Evolutionary conservation across 2,329 filamentous ascomycete species (phyloP).

Genomic region (Xylariaceae sp.): DNA sequence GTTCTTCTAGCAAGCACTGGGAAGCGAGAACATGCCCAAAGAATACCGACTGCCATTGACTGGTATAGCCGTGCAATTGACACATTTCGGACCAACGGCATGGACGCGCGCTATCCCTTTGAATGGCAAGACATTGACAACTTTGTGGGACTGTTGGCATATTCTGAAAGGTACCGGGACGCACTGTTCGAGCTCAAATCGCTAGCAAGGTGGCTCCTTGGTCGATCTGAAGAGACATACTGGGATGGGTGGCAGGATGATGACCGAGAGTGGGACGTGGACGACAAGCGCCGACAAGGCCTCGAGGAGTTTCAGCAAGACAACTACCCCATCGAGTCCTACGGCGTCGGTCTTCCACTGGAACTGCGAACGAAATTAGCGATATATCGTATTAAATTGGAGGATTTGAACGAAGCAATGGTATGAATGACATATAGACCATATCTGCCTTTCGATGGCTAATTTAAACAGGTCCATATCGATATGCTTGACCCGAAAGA

Average conservation of each 20-base stretch:
- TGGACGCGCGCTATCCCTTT: conserved; percentile 34
- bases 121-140: conserved; percentile 82
- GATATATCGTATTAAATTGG: conserved; percentile 71
- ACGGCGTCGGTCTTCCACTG: conserved; percentile 70
- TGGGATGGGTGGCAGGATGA: conserved; percentile 73
- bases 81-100: conserved; percentile 31
- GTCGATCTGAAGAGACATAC: conserved; percentile 65
- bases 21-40: conserved; percentile 35
- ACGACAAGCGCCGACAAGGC: conserved; percentile 61
- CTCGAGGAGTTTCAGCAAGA: conserved; percentile 57
- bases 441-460: conserved; percentile 11
- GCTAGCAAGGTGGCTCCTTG: conserved; percentile 77
- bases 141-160: conserved; percentile 75
- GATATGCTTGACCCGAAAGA: conserved; percentile 65
- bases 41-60: conserved; percentile 33
- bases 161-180: conserved; percentile 56
- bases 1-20: conserved; percentile 43
- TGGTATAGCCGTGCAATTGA: conserved; percentile 47
- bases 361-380: conserved; percentile 83
- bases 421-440: conserved; percentile 41
- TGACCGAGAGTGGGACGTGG: conserved; percentile 84
- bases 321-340: conserved; percentile 51
- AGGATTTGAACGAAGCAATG: conserved; percentile 67
- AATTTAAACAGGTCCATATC: conserved; percentile 55
- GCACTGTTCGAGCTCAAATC: conserved; percentile 68